Percentiles rank a stretch among this genome's conserved stretches.
phyloP scores from a whole-genome alignment of 1,139 yeast species.

The Yamadazyma diddensiae region DNA sequence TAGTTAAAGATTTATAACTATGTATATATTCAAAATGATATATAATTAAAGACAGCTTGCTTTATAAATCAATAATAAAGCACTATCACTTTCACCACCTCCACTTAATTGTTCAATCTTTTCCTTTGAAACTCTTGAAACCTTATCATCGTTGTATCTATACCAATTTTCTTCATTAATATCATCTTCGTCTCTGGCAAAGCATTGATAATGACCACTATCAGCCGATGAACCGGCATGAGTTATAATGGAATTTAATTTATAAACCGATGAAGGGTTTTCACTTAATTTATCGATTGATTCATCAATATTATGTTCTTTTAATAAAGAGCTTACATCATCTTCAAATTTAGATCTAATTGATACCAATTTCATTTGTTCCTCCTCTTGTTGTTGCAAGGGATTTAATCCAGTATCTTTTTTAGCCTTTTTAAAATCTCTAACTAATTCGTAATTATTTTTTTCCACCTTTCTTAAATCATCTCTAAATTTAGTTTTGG shows the following conservation, averaged over 20 bases:
- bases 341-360: conserved; percentile 45
- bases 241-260: conserved; percentile 78
- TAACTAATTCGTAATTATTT: conserved; percentile 65
- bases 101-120: conserved; percentile 86
- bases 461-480: conserved; percentile 74
- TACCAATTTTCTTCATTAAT: conserved; percentile 77
- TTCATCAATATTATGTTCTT: conserved; percentile 23
- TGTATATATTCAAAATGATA: background rate
- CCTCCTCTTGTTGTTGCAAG: conserved; percentile 45
- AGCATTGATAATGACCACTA: conserved; percentile 95
- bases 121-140: conserved; percentile 70
- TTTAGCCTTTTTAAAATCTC: conserved; percentile 74
- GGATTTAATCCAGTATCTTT: conserved; percentile 35
- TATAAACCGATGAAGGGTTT: conserved; percentile 86
- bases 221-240: conserved; percentile 97
- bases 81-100: conserved; percentile 97
- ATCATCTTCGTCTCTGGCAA: conserved; percentile 69
- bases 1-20: conserved; percentile 30
- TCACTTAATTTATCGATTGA: conserved; percentile 51
- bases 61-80: conserved; percentile 80
- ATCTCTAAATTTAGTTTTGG: conserved; percentile 73
- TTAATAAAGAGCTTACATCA: conserved; percentile 40
- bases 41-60: conserved; percentile 51
- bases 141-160: conserved; percentile 92
- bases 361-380: conserved; percentile 44